Evolutionary conservation across 75 land plant genomes (phyloP), one percentile per base, ranked within the genome.

Genomic region (Pinus albicaulis): DNA sequence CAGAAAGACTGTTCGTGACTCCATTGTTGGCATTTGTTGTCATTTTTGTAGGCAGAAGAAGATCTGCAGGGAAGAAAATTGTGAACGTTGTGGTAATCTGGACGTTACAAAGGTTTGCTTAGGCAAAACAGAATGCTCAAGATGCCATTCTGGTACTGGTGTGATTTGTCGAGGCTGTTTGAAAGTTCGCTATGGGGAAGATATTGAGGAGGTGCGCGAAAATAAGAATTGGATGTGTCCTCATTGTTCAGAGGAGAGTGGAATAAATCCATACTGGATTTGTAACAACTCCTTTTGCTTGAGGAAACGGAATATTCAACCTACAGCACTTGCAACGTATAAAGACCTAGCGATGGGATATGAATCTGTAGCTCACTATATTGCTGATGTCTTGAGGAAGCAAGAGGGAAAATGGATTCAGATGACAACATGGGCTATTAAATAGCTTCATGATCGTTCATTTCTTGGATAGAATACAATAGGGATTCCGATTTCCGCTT

Each of bases 31-130:
- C 17, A 80, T 87, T 19, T 87, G 83, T 59, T 87, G 86, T 80
- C 89, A 87, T 58, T 87, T 79, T 44, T 87, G 89, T 79, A 83
- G 89, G 76, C 86, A 87, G 61, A 87, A 87, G 65, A 83, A 83
- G 74, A 16, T 81, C 14, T 87, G 89, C 44, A 81, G 83, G 12
- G 89, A 87, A 58, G 86, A 83, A 75, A 81, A 83, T 52, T 87
- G 89, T 80, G 76, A 76, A 57, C 75, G 89, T 6, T 87, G 89
- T 60, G 81, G 81, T 19, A 19, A 83, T 62, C 19, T 75, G 20
- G 86, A 87, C 57, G 57, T 81, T 15, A 76, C 81, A 19, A 66
- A 83, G 70, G 78, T 82, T 22, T 87, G 89, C 59, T 52, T 83
- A 69, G 89, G 89, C 79, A 26, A 66, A 31, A 80, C 89, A 15